phyloP scores from a whole-genome alignment of 495 filamentous ascomycete species.

The Hyaloscypha hepaticicola region DNA sequence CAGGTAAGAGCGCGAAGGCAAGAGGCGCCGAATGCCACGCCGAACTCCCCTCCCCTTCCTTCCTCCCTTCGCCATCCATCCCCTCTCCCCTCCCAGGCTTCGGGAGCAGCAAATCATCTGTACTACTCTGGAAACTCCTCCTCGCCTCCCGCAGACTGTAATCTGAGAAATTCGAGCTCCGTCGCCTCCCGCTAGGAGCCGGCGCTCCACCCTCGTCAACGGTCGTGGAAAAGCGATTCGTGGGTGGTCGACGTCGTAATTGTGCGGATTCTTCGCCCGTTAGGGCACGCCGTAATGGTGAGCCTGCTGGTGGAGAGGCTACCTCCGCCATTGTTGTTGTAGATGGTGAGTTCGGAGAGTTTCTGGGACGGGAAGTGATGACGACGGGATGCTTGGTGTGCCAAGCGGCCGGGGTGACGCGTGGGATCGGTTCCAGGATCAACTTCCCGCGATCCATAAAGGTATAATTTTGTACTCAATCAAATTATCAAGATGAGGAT shows the following conservation, averaged over 20 bases:
- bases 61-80: slow-evolving; percentile 22
- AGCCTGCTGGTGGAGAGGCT: neutral
- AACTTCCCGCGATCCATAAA: too few species aligned
- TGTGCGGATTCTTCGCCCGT: slow-evolving; percentile 25
- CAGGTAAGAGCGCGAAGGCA: slow-evolving; percentile 79
- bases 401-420: neutral
- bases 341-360: neutral
- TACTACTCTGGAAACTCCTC: slow-evolving; percentile 64
- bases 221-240: slow-evolving; percentile 12
- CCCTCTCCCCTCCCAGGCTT: slow-evolving; percentile 35
- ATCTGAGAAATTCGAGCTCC: slow-evolving; percentile 76
- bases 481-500: too few species aligned
- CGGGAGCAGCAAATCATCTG: slow-evolving; percentile 72
- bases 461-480: too few species aligned
- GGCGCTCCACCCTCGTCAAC: slow-evolving; percentile 4
- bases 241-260: slow-evolving; percentile 16
- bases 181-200: slow-evolving; percentile 42
- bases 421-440: too few species aligned
- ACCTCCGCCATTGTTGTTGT: slow-evolving; percentile 3
- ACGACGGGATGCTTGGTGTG: neutral
- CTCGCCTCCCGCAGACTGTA: slow-evolving; percentile 64
- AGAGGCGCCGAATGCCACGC: slow-evolving; percentile 77
- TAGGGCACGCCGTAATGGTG: slow-evolving; percentile 16
- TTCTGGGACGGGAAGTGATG: neutral
- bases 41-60: slow-evolving; percentile 49